Conservation (phyloP, 1,139 yeast genomes). For the Arxiozyma bovina region DNA sequence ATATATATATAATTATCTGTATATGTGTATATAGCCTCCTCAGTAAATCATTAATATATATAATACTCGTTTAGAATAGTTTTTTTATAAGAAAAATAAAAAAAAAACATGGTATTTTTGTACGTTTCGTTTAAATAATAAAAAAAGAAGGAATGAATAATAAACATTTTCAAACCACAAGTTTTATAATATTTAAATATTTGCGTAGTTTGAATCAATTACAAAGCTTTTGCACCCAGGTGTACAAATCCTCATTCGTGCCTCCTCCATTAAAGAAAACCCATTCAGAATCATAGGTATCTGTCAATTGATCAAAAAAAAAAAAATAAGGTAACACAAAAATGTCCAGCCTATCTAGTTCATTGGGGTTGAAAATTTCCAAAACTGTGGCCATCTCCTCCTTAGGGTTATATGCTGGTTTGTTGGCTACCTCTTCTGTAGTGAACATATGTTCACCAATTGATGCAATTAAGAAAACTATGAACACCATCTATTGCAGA, state of each 20-base stretch:
- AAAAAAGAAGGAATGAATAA: no score
- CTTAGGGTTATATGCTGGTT: constrained; percentile 89
- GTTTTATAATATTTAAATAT: no score
- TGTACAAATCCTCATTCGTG: no score
- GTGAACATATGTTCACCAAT: constrained; percentile 33
- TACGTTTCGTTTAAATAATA: no score
- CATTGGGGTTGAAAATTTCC: background rate
- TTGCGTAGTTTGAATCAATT: no score
- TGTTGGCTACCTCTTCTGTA: constrained; percentile 74
- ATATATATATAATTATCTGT: no score
- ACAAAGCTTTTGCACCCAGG: background rate
- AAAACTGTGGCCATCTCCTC: constrained; percentile 65
- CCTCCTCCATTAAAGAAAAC: background rate
- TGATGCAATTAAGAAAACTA: constrained; percentile 21
- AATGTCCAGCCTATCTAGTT: background rate
- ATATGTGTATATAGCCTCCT: no score
- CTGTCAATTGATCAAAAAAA: background rate
- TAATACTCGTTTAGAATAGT: no score
- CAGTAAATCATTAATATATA: no score
- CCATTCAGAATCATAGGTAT: background rate
- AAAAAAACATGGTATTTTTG: no score
- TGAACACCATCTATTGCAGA: constrained; percentile 19
- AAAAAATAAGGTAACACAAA: background rate
- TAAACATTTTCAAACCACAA: no score
- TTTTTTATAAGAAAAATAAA: no score